Percentiles rank a stretch among this genome's conserved stretches.
phyloP scores from a whole-genome alignment of 228 moss, liverwort and hornwort species.

The Sphagnum fallax region DNA sequence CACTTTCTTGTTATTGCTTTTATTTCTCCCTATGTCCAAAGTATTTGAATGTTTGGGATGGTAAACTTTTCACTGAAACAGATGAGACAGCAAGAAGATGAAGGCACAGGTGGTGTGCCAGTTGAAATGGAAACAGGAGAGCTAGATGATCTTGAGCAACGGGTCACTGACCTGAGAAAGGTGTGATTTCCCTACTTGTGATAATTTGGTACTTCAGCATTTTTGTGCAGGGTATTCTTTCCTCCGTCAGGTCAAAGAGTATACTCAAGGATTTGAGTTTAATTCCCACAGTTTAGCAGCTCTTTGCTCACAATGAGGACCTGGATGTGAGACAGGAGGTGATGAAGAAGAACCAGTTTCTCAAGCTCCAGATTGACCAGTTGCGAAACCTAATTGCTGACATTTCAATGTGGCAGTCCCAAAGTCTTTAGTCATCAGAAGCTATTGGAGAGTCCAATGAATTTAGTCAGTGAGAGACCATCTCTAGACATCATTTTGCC shows the following conservation, averaged over 20 bases:
- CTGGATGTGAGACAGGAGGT: slow-evolving; percentile 31
- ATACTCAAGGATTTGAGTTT: too few relatives aligned
- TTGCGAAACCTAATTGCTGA: slow-evolving; percentile 36
- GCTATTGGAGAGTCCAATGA: background rate
- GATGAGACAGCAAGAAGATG: slow-evolving; percentile 14
- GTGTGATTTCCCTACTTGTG: slow-evolving; percentile 8
- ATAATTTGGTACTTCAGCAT: background rate
- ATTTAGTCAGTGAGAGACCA: too few relatives aligned
- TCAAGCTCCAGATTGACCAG: slow-evolving; percentile 48
- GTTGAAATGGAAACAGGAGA: slow-evolving; percentile 31
- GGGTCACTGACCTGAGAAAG: slow-evolving; percentile 43
- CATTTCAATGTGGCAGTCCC: slow-evolving; percentile 50
- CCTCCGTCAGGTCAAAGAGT: too few relatives aligned
- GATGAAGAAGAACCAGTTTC: slow-evolving; percentile 45
- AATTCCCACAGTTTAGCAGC: too few relatives aligned
- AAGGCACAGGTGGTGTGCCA: slow-evolving; percentile 12
- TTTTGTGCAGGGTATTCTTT: background rate
- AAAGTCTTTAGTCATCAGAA: slow-evolving; percentile 10
- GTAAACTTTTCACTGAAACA: background rate
- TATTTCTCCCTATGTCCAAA: background rate
- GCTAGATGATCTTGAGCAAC: slow-evolving; percentile 43
- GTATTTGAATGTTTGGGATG: too few relatives aligned
- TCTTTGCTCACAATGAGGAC: background rate
- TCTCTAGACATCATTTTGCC: too few relatives aligned
- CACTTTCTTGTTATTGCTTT: background rate